Base-by-base conservation (phyloP, 768 basidiomycete genomes). In the Chlorophyllum brunneum region DNA sequence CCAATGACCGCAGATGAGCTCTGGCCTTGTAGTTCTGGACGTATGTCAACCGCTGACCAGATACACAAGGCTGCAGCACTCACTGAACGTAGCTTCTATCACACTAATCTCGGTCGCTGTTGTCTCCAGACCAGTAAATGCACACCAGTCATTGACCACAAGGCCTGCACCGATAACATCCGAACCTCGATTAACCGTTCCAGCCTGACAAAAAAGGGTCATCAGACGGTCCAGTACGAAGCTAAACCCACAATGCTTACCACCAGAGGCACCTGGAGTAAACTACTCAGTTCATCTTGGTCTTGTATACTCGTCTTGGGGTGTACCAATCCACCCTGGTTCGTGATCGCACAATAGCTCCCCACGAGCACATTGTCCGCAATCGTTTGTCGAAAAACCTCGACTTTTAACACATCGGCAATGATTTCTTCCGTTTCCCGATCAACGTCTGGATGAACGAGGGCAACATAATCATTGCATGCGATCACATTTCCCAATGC, bases 381-480 rank as follows among this genome's bases (percentile, higher is more conserved):
- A 59, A 99, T 78, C 8, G 94, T 99, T 69, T 99, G 97, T 42
- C 97, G 79, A 75, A 99, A 99, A 4, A 98, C 97, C 67, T 99
- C 97, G 56, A 98, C 97, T 70, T 98, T 98, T 60, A 99, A 82
- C 16, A 97, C 92, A 67, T 99, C 97, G 24, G 97, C 97, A 70
- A 99, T 98, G 73, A 99, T 98, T 70, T 99, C 97, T 66, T 99
- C 97, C 20, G 97, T 99, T 71, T 98, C 97, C 56, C 97, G 84
- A 72, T 98, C 97, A 55, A 98, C 74, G 59, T 99, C 97, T 6
- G 97, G 97, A 68, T 99, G 97, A 22, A 98, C 97, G 61, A 99
- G 86, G 6, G 97, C 97, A 59, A 99, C 95, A 63, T 98, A 90
- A 73, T 99, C 97, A 70, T 98, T 99, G 73, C 92, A 95, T 10